These are phyloP conservation scores for Calamus simplicifolius DNA, from an alignment of 176 grass and related monocot genomes.

Conservation along the genomic window DNA sequence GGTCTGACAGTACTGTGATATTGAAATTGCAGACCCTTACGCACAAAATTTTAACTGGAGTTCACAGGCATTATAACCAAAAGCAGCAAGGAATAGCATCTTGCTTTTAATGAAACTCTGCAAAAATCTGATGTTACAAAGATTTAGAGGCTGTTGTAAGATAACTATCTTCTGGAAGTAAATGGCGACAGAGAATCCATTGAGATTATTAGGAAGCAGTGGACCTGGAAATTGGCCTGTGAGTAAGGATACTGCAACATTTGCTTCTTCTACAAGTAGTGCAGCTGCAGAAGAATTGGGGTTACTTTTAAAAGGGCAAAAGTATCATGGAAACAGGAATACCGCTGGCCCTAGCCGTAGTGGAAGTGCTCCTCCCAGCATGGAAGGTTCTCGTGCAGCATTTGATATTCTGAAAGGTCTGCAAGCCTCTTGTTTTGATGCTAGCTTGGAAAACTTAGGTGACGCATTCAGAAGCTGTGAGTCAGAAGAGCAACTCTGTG, in stretches of 20 bases:
- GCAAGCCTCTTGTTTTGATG: conserved; percentile 34
- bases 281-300: conserved; percentile 58
- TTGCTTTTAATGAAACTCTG: too few relatives aligned
- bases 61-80: too few relatives aligned
- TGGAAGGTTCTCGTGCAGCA: conserved; percentile 82
- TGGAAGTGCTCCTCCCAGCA: conserved; percentile 85
- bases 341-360: conserved; percentile 64
- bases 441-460: conserved; percentile 33
- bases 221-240: conserved; percentile 53
- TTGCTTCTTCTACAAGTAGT: conserved; percentile 29
- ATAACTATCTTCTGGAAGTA: conserved; percentile 20
- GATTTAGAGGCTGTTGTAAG: too few relatives aligned
- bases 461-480: conserved; percentile 25
- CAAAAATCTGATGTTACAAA: too few relatives aligned
- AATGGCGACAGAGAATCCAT: conserved; percentile 85
- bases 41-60: too few relatives aligned
- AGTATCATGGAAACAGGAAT: conserved; percentile 43
- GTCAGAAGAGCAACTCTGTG: conserved; percentile 57
- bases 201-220: conserved; percentile 49
- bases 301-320: conserved; percentile 41
- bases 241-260: conserved; percentile 42
- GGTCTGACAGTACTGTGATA: too few relatives aligned
- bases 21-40: too few relatives aligned
- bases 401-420: conserved; percentile 51
- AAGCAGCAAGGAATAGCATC: too few relatives aligned